phyloP scores from a whole-genome alignment of 495 filamentous ascomycete genomes.

The Aspergillus ostianus region DNA sequence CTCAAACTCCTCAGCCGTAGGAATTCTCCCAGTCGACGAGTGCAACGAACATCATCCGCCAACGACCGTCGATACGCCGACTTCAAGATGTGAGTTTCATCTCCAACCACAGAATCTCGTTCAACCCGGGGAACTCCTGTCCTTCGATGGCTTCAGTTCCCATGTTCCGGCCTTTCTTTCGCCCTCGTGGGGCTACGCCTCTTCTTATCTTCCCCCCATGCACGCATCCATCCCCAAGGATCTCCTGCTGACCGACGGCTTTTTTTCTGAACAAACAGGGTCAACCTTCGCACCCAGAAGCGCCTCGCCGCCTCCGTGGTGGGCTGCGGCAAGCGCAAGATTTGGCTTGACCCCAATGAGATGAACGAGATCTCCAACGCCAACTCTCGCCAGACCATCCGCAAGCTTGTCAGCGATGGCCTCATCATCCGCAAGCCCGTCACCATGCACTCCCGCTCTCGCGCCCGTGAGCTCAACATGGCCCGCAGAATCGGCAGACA shows the following conservation, averaged over 20 bases:
- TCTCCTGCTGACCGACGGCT: constrained; percentile 38
- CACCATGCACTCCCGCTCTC: constrained; percentile 97
- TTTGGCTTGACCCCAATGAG: constrained; percentile 99
- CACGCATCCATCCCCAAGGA: constrained; percentile 16
- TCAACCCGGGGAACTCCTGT: constrained; percentile 16
- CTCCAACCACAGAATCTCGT: constrained; percentile 23
- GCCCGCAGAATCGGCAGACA: constrained; percentile 92
- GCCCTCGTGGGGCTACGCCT: constrained; percentile 4
- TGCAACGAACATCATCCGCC: constrained; percentile 53
- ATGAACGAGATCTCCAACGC: constrained; percentile 99
- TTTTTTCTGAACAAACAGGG: constrained; percentile 58
- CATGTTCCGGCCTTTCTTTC: constrained; percentile 9
- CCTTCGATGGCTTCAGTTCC: constrained; percentile 17
- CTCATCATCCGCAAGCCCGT: constrained; percentile 99
- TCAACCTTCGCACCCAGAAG: constrained; percentile 99
- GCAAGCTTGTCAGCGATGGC: constrained; percentile 99
- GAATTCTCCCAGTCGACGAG: constrained; percentile 43
- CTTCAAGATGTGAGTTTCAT: constrained; percentile 54
- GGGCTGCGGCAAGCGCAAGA: constrained; percentile 98
- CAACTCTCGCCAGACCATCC: constrained; percentile 99
- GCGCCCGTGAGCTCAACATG: constrained; percentile 86
- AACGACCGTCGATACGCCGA: constrained; percentile 56
- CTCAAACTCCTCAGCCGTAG: constrained; percentile 47
- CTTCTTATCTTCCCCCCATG: constrained; percentile 11
- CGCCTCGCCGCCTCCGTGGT: constrained; percentile 97